Percentiles rank a stretch among this genome's conserved stretches.
Evolutionary conservation across 352 stramenopile species (phyloP).

Genomic region (Thalassiosira allenii): DNA sequence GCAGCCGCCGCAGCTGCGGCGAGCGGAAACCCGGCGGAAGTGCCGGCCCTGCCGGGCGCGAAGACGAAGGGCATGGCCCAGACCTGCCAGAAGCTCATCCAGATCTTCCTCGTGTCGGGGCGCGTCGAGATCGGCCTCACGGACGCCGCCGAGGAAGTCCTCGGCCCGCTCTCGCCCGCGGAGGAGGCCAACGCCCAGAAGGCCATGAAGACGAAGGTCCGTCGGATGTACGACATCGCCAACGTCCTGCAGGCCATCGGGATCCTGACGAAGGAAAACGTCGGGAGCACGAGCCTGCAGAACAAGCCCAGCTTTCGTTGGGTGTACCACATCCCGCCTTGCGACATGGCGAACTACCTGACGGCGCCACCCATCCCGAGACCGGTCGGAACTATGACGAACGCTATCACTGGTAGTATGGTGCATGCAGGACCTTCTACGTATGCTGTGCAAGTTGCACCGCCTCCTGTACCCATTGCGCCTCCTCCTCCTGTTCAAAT

Average conservation of each 20-base stretch:
- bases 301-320: constrained; percentile 58
- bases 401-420: no score
- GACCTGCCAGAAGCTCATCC: constrained; percentile 94
- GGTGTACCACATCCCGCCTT: constrained; percentile 38
- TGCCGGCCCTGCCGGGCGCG: not conserved
- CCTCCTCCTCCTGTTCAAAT: no score
- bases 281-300: constrained; percentile 18
- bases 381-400: no score
- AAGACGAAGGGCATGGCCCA: constrained; percentile 89
- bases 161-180: constrained; percentile 78
- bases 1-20: not conserved
- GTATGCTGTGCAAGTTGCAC: no score
- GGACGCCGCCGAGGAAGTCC: constrained; percentile 93
- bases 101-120: constrained; percentile 92
- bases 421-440: no score
- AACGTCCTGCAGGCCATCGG: constrained; percentile 94
- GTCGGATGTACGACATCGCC: constrained; percentile 96
- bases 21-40: not conserved
- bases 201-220: constrained; percentile 91
- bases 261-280: constrained; percentile 78
- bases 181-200: constrained; percentile 24
- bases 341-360: constrained; percentile 43
- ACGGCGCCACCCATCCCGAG: not conserved
- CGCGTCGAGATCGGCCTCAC: constrained; percentile 92
- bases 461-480: no score